Base-by-base conservation (phyloP, 352 stramenopile genomes). In the Phytopythium oedochilum region DNA sequence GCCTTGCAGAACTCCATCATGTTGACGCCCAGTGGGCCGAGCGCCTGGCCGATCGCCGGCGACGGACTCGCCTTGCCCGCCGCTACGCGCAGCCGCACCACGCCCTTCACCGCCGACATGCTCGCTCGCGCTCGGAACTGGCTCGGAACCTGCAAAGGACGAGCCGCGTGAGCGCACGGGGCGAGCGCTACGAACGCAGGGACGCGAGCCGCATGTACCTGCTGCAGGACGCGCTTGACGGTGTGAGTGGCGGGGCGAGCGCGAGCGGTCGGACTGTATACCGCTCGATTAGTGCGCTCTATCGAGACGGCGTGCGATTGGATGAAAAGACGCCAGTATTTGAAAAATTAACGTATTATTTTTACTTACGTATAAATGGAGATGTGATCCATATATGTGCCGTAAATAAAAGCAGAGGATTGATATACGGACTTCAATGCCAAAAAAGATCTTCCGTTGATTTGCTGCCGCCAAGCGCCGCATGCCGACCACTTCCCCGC, bases 1-100 rank as follows among this genome's bases (percentile, higher is more conserved):
- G 96, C 88, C 79, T 98, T 98, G 86, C 96, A 99, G 75, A 99
- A 99, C 74, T 99, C 94, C 75, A 98, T 98, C 97, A 99, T 99
- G 82, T 99, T 99, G 39, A 99, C 94, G 60, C 97, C 97, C 5
- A 99, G 78, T 38, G 97, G 97, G 78, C 97, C 97, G 14, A 99
- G 75, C 43, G 88, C 86, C 72, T 97, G 83, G 59, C 87, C 87
- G 68, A 96, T 96, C 44, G 85, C 85, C 7, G 87, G 85, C 56
- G 83, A 94, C 47, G 87, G 87, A 68, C 75, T 87, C 45, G 87
- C 87, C 69, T 95, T 93, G 64, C 84, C 83, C 10, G 87, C 87
- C 40, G 78, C 43, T 55, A 96, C 86, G 58, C 83, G 83, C n/a
- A 96, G 82, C 62, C 87, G 82, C 49, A 94, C 86, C 23, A 91